A percentile compares a stretch with the other conserved stretches of the same genome.
Conservation (phyloP, 495 filamentous ascomycete species). For the Aspergillus bertholletiae region DNA sequence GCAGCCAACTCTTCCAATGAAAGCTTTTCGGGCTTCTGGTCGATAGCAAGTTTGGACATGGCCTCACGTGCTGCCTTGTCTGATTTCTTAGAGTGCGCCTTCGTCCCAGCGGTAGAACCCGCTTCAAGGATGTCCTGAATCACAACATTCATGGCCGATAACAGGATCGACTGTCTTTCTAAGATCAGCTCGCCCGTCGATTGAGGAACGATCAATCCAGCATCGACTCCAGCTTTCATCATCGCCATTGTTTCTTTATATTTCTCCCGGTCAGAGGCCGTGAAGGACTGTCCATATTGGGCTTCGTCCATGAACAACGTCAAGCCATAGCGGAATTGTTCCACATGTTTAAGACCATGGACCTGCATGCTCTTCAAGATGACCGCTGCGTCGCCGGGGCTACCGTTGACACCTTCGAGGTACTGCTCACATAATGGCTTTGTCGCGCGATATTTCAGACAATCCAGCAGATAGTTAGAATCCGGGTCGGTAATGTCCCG, state of each 20-base stretch:
- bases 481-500: conserved; percentile 25
- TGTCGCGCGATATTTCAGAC: conserved; percentile 27
- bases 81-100: conserved; percentile 13
- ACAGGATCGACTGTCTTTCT: conserved; percentile 19
- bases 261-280: not conserved
- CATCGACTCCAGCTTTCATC: conserved; percentile 9
- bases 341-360: conserved; percentile 15
- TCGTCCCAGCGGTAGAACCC: conserved; percentile 16
- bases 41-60: not conserved
- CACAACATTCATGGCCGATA: conserved; percentile 18
- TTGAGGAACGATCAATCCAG: conserved; percentile 21
- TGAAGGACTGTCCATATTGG: conserved; percentile 15
- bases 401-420: not conserved
- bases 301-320: conserved; percentile 21
- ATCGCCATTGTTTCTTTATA: conserved; percentile 10
- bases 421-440: not conserved
- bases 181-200: conserved; percentile 29
- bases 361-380: not conserved
- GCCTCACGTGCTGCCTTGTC: conserved; percentile 1
- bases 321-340: not conserved
- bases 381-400: not conserved
- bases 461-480: conserved; percentile 26
- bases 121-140: conserved; percentile 33
- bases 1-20: conserved; percentile 5
- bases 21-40: not conserved